A percentile compares a stretch with the other conserved stretches of the same genome.
These are phyloP conservation scores for Erythrophleum ivorense DNA, from an alignment of 331 rosid genomes.

Conservation along the genomic window DNA sequence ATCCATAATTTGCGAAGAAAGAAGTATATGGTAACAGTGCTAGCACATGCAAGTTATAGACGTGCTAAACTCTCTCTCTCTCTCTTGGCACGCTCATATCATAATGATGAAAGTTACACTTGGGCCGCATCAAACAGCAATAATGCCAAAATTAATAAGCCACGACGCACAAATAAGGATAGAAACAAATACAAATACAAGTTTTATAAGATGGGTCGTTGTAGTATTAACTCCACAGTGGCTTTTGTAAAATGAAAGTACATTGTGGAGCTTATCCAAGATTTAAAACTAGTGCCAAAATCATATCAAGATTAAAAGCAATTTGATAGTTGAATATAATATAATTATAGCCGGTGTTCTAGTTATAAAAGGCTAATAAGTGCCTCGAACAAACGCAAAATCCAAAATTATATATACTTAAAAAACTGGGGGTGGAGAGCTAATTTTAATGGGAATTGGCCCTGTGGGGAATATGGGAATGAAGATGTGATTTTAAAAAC, in stretches of 20 bases:
- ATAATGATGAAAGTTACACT: not conserved
- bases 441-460: not conserved
- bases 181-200: not conserved
- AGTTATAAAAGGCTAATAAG: not conserved
- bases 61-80: not conserved
- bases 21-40: not conserved
- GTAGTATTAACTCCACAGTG: not conserved
- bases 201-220: not conserved
- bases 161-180: not conserved
- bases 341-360: not conserved
- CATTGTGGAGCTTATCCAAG: no score
- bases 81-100: no score
- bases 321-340: not conserved
- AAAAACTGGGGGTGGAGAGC: not conserved
- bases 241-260: not conserved
- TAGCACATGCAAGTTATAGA: not conserved
- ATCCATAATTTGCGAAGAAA: not conserved
- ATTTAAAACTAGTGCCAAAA: not conserved
- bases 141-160: not conserved
- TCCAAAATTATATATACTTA: no score
- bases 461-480: no score
- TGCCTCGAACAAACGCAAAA: not conserved
- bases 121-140: not conserved
- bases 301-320: not conserved
- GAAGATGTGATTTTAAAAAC: conserved; percentile 25